These are phyloP conservation scores for Pascua guehoae DNA, from an alignment of 1,284 basidiomycete species.

Conservation along the genomic window DNA sequence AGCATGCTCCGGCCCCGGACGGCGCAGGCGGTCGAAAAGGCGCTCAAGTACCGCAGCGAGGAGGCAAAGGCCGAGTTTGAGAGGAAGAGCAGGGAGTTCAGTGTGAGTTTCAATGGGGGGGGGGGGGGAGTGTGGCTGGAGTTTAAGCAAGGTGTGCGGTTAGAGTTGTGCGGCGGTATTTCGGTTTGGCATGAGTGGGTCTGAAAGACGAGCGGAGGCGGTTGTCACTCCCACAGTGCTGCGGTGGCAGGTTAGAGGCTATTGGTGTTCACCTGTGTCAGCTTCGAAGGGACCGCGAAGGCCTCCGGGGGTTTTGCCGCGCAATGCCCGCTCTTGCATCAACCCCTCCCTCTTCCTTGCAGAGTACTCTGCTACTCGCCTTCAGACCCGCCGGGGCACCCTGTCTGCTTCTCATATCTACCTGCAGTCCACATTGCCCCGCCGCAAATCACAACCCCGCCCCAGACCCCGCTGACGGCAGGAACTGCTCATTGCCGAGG, in stretches of 20 bases:
- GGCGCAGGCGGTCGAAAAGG: conserved; percentile 27
- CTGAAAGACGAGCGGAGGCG: too few relatives aligned
- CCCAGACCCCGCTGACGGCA: not conserved
- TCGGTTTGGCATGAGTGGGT: not conserved
- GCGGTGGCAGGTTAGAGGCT: not conserved
- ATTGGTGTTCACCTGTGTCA: conserved; percentile 22
- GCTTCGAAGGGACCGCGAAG: conserved; percentile 16
- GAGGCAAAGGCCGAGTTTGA: conserved; percentile 43
- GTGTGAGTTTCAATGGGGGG: conserved; percentile 38
- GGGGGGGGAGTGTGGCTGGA: not conserved
- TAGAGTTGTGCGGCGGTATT: not conserved
- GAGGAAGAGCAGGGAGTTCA: conserved; percentile 43
- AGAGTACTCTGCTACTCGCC: too few relatives aligned
- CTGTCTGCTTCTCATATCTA: too few relatives aligned
- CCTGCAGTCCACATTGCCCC: too few relatives aligned
- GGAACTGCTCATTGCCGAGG: not conserved
- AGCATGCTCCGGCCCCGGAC: conserved; percentile 1
- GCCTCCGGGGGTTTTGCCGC: too few relatives aligned
- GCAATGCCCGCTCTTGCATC: too few relatives aligned
- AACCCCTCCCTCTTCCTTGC: too few relatives aligned
- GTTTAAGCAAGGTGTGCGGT: too few relatives aligned
- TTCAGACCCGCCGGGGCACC: too few relatives aligned
- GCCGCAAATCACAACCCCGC: too few relatives aligned
- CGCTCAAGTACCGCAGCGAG: conserved; percentile 45
- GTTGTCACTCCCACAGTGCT: not conserved